These are phyloP conservation scores for Penicillium angulare DNA, from an alignment of 495 filamentous ascomycete species.

Conservation along the genomic window DNA sequence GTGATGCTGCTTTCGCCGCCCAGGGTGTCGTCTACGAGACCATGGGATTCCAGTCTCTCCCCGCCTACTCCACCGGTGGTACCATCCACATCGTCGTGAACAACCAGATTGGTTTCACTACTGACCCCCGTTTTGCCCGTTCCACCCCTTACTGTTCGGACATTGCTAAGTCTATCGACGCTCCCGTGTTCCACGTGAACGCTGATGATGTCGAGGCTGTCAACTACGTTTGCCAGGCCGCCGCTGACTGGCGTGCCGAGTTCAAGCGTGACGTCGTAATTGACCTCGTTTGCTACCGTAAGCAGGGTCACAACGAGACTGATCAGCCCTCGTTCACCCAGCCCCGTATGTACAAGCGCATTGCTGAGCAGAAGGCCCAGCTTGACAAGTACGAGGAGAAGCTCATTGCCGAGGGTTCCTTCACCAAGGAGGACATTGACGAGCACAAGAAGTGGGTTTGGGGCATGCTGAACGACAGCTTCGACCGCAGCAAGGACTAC, in stretches of 20 bases:
- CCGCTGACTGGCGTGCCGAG: conserved; percentile 94
- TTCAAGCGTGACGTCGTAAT: conserved; percentile 98
- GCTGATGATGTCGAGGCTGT: conserved; percentile 97
- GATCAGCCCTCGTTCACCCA: conserved; percentile 99
- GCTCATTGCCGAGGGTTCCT: conserved; percentile 84
- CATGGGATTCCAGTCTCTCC: conserved; percentile 93
- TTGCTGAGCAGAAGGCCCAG: conserved; percentile 72
- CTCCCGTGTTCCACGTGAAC: conserved; percentile 98
- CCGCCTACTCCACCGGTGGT: conserved; percentile 93
- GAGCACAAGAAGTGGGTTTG: conserved; percentile 99
- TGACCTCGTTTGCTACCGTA: conserved; percentile 98
- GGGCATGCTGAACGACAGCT: conserved; percentile 97
- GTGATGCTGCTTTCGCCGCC: conserved; percentile 93
- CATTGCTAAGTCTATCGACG: conserved; percentile 97
- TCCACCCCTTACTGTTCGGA: conserved; percentile 99
- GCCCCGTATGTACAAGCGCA: conserved; percentile 98
- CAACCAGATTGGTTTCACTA: conserved; percentile 99
- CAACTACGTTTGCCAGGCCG: conserved; percentile 96
- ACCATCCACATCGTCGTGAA: conserved; percentile 97
- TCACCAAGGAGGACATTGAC: conserved; percentile 96
- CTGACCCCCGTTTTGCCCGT: conserved; percentile 94
- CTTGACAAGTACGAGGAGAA: conserved; percentile 86
- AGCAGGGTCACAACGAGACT: conserved; percentile 98
- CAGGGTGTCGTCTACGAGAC: conserved; percentile 99
- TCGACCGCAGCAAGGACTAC: conserved; percentile 95